A percentile compares a stretch with the other conserved stretches of the same genome.
Conservation (phyloP, 225 moss, liverwort and hornwort species). For the Bryum argenteum region DNA sequence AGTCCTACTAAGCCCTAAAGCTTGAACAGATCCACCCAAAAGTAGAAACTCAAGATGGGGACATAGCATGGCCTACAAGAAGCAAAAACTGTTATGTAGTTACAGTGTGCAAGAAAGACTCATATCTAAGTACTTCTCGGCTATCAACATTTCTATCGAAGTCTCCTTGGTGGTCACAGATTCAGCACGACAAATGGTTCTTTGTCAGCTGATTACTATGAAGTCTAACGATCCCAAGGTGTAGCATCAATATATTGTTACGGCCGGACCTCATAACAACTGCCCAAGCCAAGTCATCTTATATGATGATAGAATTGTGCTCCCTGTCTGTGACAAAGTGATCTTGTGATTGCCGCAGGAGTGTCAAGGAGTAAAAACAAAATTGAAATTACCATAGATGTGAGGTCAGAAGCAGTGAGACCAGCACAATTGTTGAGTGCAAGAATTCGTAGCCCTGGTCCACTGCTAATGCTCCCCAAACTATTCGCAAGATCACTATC, state of each 20-base stretch:
- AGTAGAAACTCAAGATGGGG: slow-evolving; percentile 76
- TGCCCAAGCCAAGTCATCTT: not conserved
- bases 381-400: slow-evolving; percentile 57
- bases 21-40: slow-evolving; percentile 81
- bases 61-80: slow-evolving; percentile 63
- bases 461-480: slow-evolving; percentile 43
- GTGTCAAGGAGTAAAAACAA: not conserved
- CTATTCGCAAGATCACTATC: slow-evolving; percentile 44
- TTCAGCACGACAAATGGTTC: not conserved
- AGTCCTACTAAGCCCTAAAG: slow-evolving; percentile 59
- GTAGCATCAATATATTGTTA: not conserved
- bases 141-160: not conserved
- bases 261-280: not conserved
- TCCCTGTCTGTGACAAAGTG: not conserved
- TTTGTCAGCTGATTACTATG: not conserved
- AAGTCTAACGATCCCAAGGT: not conserved
- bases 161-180: not conserved
- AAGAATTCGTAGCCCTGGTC: slow-evolving; percentile 71
- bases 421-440: slow-evolving; percentile 84
- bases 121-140: not conserved
- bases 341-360: not conserved
- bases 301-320: not conserved
- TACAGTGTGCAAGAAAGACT: not conserved
- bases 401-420: slow-evolving; percentile 57
- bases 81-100: slow-evolving; percentile 10